Conservation (phyloP, 805 yeast genomes). For the Pichia eremophila region DNA sequence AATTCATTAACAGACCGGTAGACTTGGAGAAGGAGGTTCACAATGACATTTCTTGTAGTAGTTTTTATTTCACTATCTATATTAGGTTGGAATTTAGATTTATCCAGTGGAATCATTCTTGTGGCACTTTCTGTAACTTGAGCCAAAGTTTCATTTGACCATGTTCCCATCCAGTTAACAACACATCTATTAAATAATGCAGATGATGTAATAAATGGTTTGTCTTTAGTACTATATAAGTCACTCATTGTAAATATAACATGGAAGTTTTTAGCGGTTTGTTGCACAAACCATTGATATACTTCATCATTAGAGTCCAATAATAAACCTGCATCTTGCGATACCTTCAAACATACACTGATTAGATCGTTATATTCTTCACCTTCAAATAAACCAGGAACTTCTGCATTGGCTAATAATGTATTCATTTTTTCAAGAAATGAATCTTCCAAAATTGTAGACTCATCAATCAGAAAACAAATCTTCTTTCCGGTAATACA, state of each 20-base stretch:
- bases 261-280: conserved; percentile 65
- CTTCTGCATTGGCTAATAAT: conserved; percentile 83
- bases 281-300: conserved; percentile 62
- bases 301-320: conserved; percentile 63
- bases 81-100: conserved; percentile 33
- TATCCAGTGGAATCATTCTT: conserved; percentile 41
- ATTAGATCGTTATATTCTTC: conserved; percentile 53
- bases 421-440: conserved; percentile 91
- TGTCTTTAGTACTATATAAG: conserved; percentile 26
- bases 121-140: conserved; percentile 36
- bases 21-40: conserved; percentile 36
- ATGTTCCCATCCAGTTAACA: conserved; percentile 79
- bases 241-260: conserved; percentile 71
- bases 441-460: conserved; percentile 63
- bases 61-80: conserved; percentile 4
- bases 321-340: conserved; percentile 49
- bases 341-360: conserved; percentile 44
- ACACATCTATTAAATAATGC: conserved; percentile 88
- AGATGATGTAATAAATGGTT: conserved; percentile 63
- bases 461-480: conserved; percentile 74
- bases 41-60: conserved; percentile 28
- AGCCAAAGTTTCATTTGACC: conserved; percentile 45
- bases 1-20: conserved; percentile 27
- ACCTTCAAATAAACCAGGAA: conserved; percentile 80
- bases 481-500: conserved; percentile 50